Base-by-base conservation (phyloP, 495 filamentous ascomycete species). In the Polyplosphaeria fusca region DNA sequence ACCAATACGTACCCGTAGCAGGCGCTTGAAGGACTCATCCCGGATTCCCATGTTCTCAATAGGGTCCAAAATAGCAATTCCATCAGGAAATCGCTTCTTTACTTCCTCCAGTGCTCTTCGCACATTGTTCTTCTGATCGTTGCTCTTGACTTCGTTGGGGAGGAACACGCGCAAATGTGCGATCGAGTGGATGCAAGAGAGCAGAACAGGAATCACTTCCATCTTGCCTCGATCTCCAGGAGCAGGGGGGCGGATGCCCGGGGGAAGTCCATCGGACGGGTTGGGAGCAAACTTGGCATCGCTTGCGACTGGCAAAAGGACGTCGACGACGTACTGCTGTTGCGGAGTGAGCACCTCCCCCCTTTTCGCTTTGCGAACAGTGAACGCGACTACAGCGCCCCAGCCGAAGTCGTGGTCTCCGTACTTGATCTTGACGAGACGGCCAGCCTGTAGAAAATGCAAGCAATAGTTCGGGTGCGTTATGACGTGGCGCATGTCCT, bases 41-140 rank as follows among this genome's bases (percentile, higher is more conserved):
- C 76, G 85, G 68, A 98, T 96, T 13, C 79, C 75, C 93, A 97
- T 96, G 65, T 94, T 87, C 67, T 97, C 91, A 47, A 98, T 83
- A 0, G 93, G 94, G 68, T 98, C 93, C 25, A 97, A 69, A 5
- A 90, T 71, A 12, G 93, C 83, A 47, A 97, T 72, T 1, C 93
- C 93, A 69, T 97, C 94, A n/a, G 89, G 87, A 73, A 98, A 96
- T 30, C 94, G 84, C 56, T 79, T 81, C 61, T 84, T 77, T 3
- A 92, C 82, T 66, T 96, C 91, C 26, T 82, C 80, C 23, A 96
- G 63, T 9, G 78, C 65, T 62, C 86, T 87, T 20, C 83, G 84
- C 27, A 87, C 81, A 0, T 63, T 73, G 22, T 87, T 86, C 26
- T 83, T 76, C 32, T 86, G 75, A 25, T 87, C 80, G 14, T 71